These are phyloP conservation scores for Nevesoporus exiguus DNA, from an alignment of 768 basidiomycete species.

Conservation along the genomic window DNA sequence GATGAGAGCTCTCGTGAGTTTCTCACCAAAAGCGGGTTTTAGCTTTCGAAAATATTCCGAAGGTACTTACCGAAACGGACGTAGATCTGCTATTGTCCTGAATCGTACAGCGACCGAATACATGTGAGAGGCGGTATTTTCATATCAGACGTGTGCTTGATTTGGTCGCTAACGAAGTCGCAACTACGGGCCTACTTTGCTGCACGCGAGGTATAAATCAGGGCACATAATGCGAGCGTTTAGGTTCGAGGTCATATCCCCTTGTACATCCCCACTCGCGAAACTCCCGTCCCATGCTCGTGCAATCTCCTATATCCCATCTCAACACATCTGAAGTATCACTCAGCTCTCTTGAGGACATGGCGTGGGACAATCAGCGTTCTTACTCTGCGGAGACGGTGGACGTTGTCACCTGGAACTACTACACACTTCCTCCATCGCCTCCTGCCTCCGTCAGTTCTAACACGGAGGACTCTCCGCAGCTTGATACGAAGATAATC, in stretches of 20 bases:
- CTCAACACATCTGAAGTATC: conserved; percentile 57
- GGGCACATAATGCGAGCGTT: conserved; percentile 18
- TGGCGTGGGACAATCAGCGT: conserved; percentile 46
- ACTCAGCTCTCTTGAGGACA: conserved; percentile 46
- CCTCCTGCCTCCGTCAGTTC: conserved; percentile 48
- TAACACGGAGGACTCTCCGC: conserved; percentile 43
- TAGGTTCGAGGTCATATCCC: conserved; percentile 20
- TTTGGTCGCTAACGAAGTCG: conserved; percentile 31
- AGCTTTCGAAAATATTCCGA: conserved; percentile 16
- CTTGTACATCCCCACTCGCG: conserved; percentile 10
- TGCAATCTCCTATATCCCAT: conserved; percentile 29
- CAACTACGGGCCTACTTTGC: conserved; percentile 25
- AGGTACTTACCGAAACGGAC: conserved; percentile 23
- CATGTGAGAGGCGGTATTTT: conserved; percentile 33
- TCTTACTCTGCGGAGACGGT: conserved; percentile 35
- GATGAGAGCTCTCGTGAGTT: conserved; percentile 14
- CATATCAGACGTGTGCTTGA: conserved; percentile 33
- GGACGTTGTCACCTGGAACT: conserved; percentile 44
- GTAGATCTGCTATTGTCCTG: conserved; percentile 25
- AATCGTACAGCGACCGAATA: conserved; percentile 28
- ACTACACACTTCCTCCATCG: conserved; percentile 48
- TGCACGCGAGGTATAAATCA: conserved; percentile 34
- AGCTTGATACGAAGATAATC: conserved; percentile 45
- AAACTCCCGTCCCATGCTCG: conserved; percentile 10
- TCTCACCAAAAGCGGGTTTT: conserved; percentile 18